A percentile compares a stretch with the other conserved stretches of the same genome.
Evolutionary conservation across 495 filamentous ascomycete genomes (phyloP).

Genomic region (Penicillium longicatenatum): DNA sequence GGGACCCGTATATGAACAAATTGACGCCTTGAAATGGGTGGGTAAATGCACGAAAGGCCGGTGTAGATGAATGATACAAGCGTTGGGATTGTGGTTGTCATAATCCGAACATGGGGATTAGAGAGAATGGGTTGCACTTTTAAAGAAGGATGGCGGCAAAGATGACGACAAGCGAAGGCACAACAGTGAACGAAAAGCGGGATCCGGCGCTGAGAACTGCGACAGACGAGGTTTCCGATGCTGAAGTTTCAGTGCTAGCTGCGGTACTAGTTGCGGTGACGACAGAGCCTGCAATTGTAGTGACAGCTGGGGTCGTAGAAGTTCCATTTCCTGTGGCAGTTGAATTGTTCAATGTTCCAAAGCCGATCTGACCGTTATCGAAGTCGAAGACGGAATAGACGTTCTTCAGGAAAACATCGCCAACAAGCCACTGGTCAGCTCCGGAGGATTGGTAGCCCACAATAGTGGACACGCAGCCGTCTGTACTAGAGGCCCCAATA

Average conservation of each 20-base stretch:
- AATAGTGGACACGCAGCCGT: slow-evolving; percentile 67
- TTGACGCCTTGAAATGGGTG: neutral
- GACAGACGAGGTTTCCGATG: neutral
- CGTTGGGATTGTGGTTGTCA: neutral
- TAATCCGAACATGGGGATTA: neutral
- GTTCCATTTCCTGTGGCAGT: slow-evolving; percentile 19
- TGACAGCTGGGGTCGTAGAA: slow-evolving; percentile 16
- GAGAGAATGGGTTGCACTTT: neutral
- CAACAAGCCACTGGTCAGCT: slow-evolving; percentile 67
- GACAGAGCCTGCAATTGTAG: slow-evolving; percentile 8
- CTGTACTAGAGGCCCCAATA: slow-evolving; percentile 48
- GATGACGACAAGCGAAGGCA: slow-evolving; percentile 1
- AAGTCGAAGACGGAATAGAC: slow-evolving; percentile 86
- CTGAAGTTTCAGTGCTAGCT: neutral
- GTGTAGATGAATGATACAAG: neutral
- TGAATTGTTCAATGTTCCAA: slow-evolving; percentile 28
- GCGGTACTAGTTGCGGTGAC: slow-evolving; percentile 7
- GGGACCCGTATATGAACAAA: neutral
- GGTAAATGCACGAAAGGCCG: neutral
- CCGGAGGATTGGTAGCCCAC: slow-evolving; percentile 49
- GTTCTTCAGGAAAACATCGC: slow-evolving; percentile 85
- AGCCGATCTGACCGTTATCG: slow-evolving; percentile 48
- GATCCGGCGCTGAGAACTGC: slow-evolving; percentile 7
- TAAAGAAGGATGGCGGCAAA: slow-evolving; percentile 5
- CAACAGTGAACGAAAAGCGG: slow-evolving; percentile 3